Evolutionary conservation across 306 rosid species (phyloP).

Genomic region (Purshia tridentata): DNA sequence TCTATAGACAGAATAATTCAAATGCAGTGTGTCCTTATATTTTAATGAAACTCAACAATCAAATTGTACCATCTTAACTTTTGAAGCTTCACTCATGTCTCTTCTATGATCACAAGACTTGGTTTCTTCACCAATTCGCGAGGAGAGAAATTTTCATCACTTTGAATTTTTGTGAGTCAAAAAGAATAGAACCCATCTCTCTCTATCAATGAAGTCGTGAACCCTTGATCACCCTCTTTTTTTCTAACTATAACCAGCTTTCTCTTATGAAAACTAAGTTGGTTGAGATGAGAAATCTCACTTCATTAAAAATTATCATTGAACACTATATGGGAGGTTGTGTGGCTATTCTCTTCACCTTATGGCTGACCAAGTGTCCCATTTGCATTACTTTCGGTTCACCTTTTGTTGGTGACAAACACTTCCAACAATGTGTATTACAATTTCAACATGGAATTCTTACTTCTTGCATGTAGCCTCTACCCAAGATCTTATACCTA

Average conservation of each 20-base stretch:
- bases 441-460: slow-evolving; percentile 52
- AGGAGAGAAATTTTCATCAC: too few species aligned
- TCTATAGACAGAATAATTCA: not conserved
- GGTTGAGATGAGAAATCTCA: too few species aligned
- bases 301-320: slow-evolving; percentile 48
- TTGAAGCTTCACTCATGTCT: slow-evolving; percentile 26
- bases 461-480: slow-evolving; percentile 65
- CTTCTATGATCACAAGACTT: slow-evolving; percentile 1
- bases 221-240: too few species aligned
- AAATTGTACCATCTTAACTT: slow-evolving; percentile 33
- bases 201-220: too few species aligned
- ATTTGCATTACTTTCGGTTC: slow-evolving; percentile 79
- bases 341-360: slow-evolving; percentile 69
- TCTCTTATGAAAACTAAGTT: too few species aligned
- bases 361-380: slow-evolving; percentile 51
- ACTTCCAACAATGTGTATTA: slow-evolving; percentile 39
- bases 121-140: slow-evolving; percentile 28
- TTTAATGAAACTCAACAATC: not conserved
- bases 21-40: not conserved
- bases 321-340: slow-evolving; percentile 65
- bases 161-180: slow-evolving; percentile 48
- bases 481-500: slow-evolving; percentile 41
- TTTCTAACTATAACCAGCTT: too few species aligned
- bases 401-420: slow-evolving; percentile 55
- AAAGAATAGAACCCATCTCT: not conserved